A percentile compares a stretch with the other conserved stretches of the same genome.
phyloP scores from a whole-genome alignment of 106 monocot genomes.

The Apostasia shenzhenica region DNA sequence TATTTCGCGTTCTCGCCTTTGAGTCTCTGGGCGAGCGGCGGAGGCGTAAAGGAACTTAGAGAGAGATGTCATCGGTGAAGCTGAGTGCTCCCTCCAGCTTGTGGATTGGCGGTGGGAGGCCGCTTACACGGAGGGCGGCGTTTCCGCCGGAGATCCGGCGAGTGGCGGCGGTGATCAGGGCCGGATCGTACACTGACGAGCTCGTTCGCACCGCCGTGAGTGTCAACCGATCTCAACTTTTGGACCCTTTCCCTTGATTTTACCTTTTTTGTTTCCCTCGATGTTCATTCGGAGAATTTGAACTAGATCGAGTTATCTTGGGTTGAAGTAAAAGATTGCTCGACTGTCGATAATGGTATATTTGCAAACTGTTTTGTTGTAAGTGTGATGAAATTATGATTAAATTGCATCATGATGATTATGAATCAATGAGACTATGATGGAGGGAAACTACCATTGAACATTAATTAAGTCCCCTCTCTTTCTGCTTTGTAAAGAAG shows the following conservation, averaged over 20 bases:
- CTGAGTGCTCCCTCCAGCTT: conserved; percentile 33
- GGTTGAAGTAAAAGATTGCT: too few relatives aligned
- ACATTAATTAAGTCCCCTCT: too few relatives aligned
- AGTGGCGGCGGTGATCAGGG: conserved; percentile 25
- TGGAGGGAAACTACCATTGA: too few relatives aligned
- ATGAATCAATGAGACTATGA: too few relatives aligned
- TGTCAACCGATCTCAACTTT: background rate
- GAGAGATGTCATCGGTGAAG: conserved; percentile 38
- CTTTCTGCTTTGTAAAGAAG: too few relatives aligned
- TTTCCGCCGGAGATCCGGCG: conserved; percentile 19
- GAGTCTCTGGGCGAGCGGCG: background rate
- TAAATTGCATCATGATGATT: too few relatives aligned
- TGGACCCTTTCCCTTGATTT: background rate
- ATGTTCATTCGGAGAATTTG: too few relatives aligned
- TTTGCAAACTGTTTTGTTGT: too few relatives aligned
- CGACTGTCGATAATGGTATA: too few relatives aligned
- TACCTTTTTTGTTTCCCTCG: background rate
- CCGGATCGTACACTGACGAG: conserved; percentile 66
- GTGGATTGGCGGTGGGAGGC: conserved; percentile 26
- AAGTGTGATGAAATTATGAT: too few relatives aligned
- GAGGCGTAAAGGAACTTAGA: background rate
- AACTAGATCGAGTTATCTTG: too few relatives aligned
- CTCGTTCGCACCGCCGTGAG: conserved; percentile 84
- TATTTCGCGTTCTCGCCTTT: background rate
- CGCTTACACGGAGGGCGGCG: conserved; percentile 2